Percentiles rank a stretch among this genome's conserved stretches.
Evolutionary conservation across 2,329 filamentous ascomycete species (phyloP).

Genomic region (Lojkania enalia): DNA sequence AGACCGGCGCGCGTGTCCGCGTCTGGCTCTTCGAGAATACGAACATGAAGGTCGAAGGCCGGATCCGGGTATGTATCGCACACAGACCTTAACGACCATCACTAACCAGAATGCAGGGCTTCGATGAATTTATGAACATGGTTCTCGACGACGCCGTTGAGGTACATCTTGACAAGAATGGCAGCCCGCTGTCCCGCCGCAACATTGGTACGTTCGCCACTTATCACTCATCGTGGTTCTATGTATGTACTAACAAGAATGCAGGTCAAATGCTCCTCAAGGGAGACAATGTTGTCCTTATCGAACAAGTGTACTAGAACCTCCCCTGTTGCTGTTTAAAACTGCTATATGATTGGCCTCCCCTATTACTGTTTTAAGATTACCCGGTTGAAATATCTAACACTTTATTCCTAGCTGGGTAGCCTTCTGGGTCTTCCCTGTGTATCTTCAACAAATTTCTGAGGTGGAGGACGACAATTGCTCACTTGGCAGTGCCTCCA

Average conservation of each 20-base stretch:
- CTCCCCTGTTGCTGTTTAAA: no score
- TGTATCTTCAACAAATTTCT: no score
- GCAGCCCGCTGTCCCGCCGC: conserved; percentile 74
- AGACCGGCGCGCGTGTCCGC: conserved; percentile 79
- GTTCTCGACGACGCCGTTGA: conserved; percentile 95
- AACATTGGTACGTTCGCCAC: conserved; percentile 66
- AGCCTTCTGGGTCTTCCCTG: no score
- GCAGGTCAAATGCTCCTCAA: conserved; percentile 83
- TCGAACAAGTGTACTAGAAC: conserved; percentile 54
- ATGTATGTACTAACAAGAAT: conserved; percentile 20
- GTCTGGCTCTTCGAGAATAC: conserved; percentile 99
- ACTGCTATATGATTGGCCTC: no score
- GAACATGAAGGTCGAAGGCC: conserved; percentile 90
- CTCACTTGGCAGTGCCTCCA: no score
- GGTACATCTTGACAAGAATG: conserved; percentile 83
- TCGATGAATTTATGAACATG: conserved; percentile 99
- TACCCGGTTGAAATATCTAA: no score
- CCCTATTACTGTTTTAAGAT: no score
- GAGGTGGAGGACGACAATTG: no score
- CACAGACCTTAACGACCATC: background rate
- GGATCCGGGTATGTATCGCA: conserved; percentile 74
- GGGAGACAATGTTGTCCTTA: conserved; percentile 84
- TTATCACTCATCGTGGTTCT: background rate
- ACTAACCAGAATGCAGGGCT: conserved; percentile 64
- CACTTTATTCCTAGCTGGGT: no score